Base-by-base conservation (phyloP, 1,139 yeast species). In the Martiniozyma asiatica region DNA sequence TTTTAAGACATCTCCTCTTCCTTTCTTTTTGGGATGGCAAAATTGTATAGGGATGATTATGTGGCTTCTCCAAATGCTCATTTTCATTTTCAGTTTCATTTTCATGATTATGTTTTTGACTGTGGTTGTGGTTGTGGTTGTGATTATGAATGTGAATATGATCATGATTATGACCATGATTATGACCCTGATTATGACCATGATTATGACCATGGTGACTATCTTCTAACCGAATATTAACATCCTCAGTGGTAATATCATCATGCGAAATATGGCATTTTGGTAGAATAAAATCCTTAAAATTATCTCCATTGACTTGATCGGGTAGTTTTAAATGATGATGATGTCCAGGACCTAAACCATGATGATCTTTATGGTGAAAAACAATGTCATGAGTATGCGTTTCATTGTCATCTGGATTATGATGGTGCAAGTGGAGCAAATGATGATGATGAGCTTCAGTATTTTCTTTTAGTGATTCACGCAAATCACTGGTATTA, bases 301-400 rank as follows among this genome's bases (percentile, higher is more conserved):
- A 34, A 10, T 36, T 21, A 18, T 39, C 36, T 14, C 51, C 50
- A 24, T 46, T 41, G 5, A 37, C 22, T 27, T 39, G 34, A 26
- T 45, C 46, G 31, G 45, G 45, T 29, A 44, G 39, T 23, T 44
- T 49, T 12, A 45, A 35, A 35, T 47, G 51, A 22, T 48, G 52
- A 28, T 48, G 53, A 26, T 46, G 47, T 13, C 30, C 25, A 5
- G 32, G 26, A 9, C 27, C 18, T 24, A 29, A 33, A 7, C 18
- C 21, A 17, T 23, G 13, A 15, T 34, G 31, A 31, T 36, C 33
- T 24, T 38, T 40, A 26, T 38, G 41, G 31, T 38, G 41, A n/a
- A 35, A 30, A n/a, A 38, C 31, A 10, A 38, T 26, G 26, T 38
- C 41, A 29, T 38, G 41, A 12, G 40, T 35, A 27, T 38, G 41